phyloP scores from a whole-genome alignment of 352 stramenopile species.

The Globisporangium paroecandrum region DNA sequence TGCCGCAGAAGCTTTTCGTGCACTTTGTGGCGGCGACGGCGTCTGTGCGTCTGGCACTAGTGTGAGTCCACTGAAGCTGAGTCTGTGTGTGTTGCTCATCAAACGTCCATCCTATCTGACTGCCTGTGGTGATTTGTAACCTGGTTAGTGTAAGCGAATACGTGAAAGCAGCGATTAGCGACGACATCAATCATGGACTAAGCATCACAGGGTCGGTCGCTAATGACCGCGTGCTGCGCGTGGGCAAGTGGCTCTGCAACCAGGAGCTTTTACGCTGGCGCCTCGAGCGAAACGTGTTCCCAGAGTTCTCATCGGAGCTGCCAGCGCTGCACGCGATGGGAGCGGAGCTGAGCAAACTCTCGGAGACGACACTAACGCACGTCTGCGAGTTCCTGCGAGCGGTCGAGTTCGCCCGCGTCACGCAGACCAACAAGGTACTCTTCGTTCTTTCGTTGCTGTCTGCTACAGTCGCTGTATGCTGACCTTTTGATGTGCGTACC shows the following conservation, averaged over 20 bases:
- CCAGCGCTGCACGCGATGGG: slow-evolving; percentile 17
- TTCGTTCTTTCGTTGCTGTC: too few species aligned
- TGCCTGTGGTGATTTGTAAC: not conserved
- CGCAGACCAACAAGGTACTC: slow-evolving; percentile 35
- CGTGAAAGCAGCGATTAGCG: slow-evolving; percentile 20
- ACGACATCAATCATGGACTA: not conserved
- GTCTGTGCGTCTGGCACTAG: slow-evolving; percentile 30
- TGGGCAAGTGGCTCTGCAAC: slow-evolving; percentile 32
- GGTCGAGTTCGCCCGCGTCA: slow-evolving; percentile 32
- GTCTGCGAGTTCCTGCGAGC: slow-evolving; percentile 28
- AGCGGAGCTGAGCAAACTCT: slow-evolving; percentile 41
- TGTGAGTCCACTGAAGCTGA: slow-evolving; percentile 19
- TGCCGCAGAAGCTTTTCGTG: slow-evolving; percentile 38
- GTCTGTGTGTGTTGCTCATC: not conserved
- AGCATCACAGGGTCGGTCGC: not conserved
- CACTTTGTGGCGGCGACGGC: slow-evolving; percentile 36
- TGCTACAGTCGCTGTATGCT: too few species aligned
- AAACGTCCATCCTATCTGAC: not conserved
- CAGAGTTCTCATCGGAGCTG: slow-evolving; percentile 21
- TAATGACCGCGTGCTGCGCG: slow-evolving; percentile 14
- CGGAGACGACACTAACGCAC: slow-evolving; percentile 26
- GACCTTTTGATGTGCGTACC: too few species aligned
- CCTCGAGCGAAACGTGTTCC: slow-evolving; percentile 42
- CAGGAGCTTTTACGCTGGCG: slow-evolving; percentile 43
- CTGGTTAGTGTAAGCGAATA: slow-evolving; percentile 34